Base-by-base conservation (phyloP, 2,329 filamentous ascomycete genomes). In the Botrytis elliptica region DNA sequence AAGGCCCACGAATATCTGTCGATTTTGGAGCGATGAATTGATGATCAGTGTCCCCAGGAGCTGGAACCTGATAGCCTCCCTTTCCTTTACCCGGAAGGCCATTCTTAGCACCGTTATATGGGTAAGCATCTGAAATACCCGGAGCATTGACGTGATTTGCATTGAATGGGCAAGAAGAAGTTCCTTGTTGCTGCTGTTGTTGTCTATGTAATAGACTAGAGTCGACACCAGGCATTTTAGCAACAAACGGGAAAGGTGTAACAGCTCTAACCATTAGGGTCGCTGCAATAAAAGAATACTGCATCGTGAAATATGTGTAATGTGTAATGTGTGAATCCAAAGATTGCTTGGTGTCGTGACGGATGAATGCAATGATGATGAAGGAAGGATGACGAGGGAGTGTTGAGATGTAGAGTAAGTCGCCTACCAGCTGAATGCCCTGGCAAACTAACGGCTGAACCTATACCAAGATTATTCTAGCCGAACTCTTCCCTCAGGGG, bases 31-130 rank as follows among this genome's bases (percentile, higher is more conserved):
- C 73, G 12, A 74, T 69, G 59, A 78, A 80, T 57, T 75, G 46
- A 73, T 79, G 78, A 12, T 72, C 77, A 9, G 73, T 73, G 44
- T 79, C 77, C 22, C 82, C 82, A 46, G 78, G 77, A 20, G 82
- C 84, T 40, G 85, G 85, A 0, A 86, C 85, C 67, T 82, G 79
- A 74, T 82, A 84, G 3, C 84, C 84, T 67, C 85, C 84, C 55
- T 77, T 80, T 1, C 81, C 82, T 12, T 80, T 83, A 4, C 84
- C 84, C n/a, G 79, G 81, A 16, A 77, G 22, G 75, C 57, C 42
- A 10, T 70, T 52, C 22, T 62, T 62, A 3, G 68, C 68, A 25
- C 42, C 33, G 68, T 70, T 70, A 29, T 63, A 70, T 63, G 52
- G 57, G 29, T 70, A 63, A 29, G n/a, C 16, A 18, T 22, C 10